phyloP scores from a whole-genome alignment of 1,284 basidiomycete genomes.

The Leccinum angustisporum region DNA sequence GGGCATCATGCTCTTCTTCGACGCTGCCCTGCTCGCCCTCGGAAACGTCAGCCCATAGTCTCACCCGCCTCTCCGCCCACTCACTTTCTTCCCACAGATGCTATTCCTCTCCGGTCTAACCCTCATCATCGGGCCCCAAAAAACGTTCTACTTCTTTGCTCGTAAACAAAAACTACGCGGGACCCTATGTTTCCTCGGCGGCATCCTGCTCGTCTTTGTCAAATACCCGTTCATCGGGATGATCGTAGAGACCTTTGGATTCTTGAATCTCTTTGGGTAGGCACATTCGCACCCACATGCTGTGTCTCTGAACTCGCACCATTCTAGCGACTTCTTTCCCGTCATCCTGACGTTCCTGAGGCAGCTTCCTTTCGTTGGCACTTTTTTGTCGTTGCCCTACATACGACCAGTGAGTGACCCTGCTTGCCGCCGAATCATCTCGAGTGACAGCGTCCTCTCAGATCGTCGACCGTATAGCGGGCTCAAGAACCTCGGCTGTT shows the following conservation, averaged over 20 bases:
- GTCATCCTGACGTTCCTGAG: conserved; percentile 95
- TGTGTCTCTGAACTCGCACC: conserved; percentile 8
- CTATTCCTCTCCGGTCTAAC: conserved; percentile 91
- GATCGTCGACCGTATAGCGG: conserved; percentile 73
- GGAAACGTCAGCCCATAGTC: conserved; percentile 69
- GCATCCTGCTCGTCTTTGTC: conserved; percentile 84
- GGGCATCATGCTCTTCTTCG: conserved; percentile 95
- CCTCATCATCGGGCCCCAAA: conserved; percentile 92
- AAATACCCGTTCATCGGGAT: conserved; percentile 95
- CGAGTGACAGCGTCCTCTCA: conserved; percentile 29
- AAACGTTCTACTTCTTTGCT: conserved; percentile 98
- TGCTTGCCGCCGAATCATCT: background rate
- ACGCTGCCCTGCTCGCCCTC: conserved; percentile 93
- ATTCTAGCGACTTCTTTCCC: conserved; percentile 94
- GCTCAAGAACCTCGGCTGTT: conserved; percentile 75
- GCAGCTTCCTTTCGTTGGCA: conserved; percentile 92
- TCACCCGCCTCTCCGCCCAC: background rate
- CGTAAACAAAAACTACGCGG: conserved; percentile 95
- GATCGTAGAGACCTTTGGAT: conserved; percentile 92
- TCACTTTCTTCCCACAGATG: conserved; percentile 52
- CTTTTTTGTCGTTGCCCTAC: conserved; percentile 83
- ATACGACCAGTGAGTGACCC: conserved; percentile 59
- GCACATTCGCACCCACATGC: conserved; percentile 33
- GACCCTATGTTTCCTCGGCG: conserved; percentile 89
- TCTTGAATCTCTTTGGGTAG: conserved; percentile 97